Percentiles rank a stretch among this genome's conserved stretches.
Conservation (phyloP, 805 yeast genomes). For the Cyberlindnera mississippiensis region DNA sequence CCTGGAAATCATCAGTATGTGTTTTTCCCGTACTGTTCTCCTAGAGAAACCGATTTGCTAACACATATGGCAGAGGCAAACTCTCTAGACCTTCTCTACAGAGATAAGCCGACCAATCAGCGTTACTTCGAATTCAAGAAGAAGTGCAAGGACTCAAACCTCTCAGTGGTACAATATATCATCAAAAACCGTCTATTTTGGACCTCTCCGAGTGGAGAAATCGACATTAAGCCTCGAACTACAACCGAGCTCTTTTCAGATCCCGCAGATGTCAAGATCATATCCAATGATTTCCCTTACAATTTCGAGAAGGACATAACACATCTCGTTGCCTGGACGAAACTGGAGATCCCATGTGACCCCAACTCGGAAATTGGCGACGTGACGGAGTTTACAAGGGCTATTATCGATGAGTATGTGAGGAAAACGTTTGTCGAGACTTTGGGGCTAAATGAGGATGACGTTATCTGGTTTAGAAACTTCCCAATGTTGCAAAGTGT, state of each 20-base stretch:
- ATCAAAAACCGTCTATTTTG: conserved; percentile 47
- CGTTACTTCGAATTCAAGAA: conserved; percentile 45
- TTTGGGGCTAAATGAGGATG: conserved; percentile 34
- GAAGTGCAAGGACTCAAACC: conserved; percentile 30
- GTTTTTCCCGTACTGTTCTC: too few species aligned
- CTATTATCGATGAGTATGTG: conserved; percentile 46
- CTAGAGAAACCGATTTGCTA: conserved; percentile 1
- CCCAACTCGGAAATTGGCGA: conserved; percentile 50
- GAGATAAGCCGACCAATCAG: conserved; percentile 42
- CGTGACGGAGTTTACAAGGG: conserved; percentile 34
- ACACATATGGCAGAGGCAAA: conserved; percentile 9
- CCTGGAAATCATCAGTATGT: conserved; percentile 14
- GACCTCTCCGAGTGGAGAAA: conserved; percentile 33
- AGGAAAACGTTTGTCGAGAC: conserved; percentile 37
- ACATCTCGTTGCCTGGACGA: conserved; percentile 69
- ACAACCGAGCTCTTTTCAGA: conserved; percentile 24
- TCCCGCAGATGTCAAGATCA: conserved; percentile 35
- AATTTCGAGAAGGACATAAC: conserved; percentile 45
- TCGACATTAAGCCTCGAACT: conserved; percentile 18
- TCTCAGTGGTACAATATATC: conserved; percentile 46
- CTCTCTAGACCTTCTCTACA: conserved; percentile 28
- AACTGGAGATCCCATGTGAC: conserved; percentile 39
- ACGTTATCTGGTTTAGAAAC: conserved; percentile 60
- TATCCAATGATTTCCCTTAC: conserved; percentile 65
- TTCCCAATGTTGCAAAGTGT: conserved; percentile 70